Evolutionary conservation across 2,329 filamentous ascomycete genomes (phyloP).

Genomic region (Arthrobotrys conoides): DNA sequence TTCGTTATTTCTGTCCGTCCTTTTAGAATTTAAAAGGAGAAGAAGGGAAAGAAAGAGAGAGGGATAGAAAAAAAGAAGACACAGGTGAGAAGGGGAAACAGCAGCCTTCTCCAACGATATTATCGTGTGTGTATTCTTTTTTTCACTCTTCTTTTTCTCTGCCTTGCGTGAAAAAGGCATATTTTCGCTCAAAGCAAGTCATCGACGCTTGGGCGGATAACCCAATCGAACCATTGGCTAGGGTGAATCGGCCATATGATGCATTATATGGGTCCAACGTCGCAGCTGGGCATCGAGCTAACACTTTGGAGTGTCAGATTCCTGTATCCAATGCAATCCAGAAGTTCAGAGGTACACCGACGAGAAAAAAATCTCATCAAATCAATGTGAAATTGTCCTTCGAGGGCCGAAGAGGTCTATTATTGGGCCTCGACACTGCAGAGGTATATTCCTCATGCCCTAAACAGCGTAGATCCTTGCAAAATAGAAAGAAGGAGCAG

Average conservation of each 20-base stretch:
- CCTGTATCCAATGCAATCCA: slow-evolving; percentile 22
- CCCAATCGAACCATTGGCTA: slow-evolving; percentile 48
- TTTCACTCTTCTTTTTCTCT: slow-evolving; percentile 8
- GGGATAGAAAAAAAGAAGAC: slow-evolving; percentile 9
- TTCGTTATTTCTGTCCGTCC: slow-evolving; percentile 30
- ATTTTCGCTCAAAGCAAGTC: slow-evolving; percentile 23
- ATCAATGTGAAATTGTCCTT: slow-evolving; percentile 27
- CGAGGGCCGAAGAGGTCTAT: slow-evolving; percentile 33
- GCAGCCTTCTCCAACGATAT: slow-evolving; percentile 8
- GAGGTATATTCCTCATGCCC: slow-evolving; percentile 50
- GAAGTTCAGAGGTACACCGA: slow-evolving; percentile 22
- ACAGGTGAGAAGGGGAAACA: slow-evolving; percentile 18
- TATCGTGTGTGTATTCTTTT: slow-evolving; percentile 18
- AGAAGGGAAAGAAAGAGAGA: slow-evolving; percentile 11
- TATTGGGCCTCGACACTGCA: slow-evolving; percentile 37
- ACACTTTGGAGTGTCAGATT: slow-evolving; percentile 30
- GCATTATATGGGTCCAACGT: slow-evolving; percentile 38
- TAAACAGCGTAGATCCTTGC: slow-evolving; percentile 48
- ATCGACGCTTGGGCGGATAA: slow-evolving; percentile 54
- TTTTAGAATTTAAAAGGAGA: slow-evolving; percentile 1
- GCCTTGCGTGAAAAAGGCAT: slow-evolving; percentile 30
- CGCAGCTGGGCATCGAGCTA: slow-evolving; percentile 56
- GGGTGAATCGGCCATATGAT: slow-evolving; percentile 41
- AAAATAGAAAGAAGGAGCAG: slow-evolving; percentile 14
- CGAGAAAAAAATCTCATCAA: slow-evolving; percentile 14